These are phyloP conservation scores for Lecanicillium sp. DNA, from an alignment of 2,329 filamentous ascomycete species.

Conservation along the genomic window DNA sequence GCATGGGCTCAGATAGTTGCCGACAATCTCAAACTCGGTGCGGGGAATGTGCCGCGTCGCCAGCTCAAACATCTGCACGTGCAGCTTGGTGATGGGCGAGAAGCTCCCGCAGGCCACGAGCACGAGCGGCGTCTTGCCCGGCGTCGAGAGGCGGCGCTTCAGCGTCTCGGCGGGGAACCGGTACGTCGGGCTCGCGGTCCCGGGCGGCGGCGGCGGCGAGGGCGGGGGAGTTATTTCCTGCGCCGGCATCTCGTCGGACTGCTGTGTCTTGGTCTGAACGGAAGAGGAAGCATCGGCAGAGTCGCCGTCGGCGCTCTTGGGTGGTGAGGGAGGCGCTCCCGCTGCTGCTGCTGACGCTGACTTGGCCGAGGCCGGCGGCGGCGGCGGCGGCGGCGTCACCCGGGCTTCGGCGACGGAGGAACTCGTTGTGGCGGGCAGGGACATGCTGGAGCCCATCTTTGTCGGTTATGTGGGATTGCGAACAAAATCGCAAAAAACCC, in stretches of 20 bases:
- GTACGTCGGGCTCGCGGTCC: constrained; percentile 46
- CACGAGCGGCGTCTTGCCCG: constrained; percentile 55
- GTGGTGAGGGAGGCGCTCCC: not conserved
- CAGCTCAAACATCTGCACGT: constrained; percentile 85
- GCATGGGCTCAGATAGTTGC: constrained; percentile 53
- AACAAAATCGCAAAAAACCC: not conserved
- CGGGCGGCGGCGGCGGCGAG: constrained; percentile 18
- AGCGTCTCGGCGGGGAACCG: constrained; percentile 57
- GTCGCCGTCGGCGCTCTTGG: not conserved
- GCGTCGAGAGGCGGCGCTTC: constrained; percentile 42
- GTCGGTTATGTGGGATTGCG: not conserved
- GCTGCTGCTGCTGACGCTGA: not conserved
- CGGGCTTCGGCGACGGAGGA: constrained; percentile 3
- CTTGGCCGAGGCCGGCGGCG: not conserved
- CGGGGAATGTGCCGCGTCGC: constrained; percentile 67
- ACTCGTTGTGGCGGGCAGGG: too few species aligned
- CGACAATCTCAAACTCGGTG: constrained; percentile 69
- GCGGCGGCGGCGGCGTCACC: constrained; percentile 7
- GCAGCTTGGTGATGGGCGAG: constrained; percentile 68
- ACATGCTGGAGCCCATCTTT: constrained; percentile 8
- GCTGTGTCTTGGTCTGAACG: not conserved
- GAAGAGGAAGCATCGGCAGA: not conserved
- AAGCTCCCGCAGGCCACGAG: constrained; percentile 67
- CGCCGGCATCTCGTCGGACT: not conserved
- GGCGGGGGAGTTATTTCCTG: constrained; percentile 7